phyloP scores from a whole-genome alignment of 2,329 filamentous ascomycete genomes.

The Lizonia empirigonia region DNA sequence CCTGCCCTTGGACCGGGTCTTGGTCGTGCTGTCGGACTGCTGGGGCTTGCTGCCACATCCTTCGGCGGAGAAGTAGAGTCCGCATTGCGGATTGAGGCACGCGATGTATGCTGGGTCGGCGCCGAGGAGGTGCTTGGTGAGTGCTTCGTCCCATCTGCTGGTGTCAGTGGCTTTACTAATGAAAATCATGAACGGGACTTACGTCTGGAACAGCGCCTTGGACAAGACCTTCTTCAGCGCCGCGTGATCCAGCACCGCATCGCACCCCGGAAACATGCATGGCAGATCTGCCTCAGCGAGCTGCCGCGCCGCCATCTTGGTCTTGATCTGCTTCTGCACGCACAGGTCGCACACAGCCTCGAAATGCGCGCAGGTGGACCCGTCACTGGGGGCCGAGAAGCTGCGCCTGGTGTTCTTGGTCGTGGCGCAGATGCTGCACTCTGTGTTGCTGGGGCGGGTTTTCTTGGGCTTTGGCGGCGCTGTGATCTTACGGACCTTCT shows the following conservation, averaged over 20 bases:
- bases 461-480: constrained; percentile 11
- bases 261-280: constrained; percentile 26
- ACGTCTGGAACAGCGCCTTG: constrained; percentile 22
- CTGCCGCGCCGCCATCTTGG: constrained; percentile 19
- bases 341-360: constrained; percentile 26
- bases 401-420: constrained; percentile 10
- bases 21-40: not conserved
- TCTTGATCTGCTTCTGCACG: constrained; percentile 27
- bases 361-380: constrained; percentile 28
- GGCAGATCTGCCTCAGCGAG: constrained; percentile 21
- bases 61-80: constrained; percentile 31
- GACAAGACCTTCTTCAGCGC: constrained; percentile 16
- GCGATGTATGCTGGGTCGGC: constrained; percentile 18
- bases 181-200: constrained; percentile 2
- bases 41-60: constrained; percentile 16
- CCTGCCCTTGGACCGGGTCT: not conserved
- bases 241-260: constrained; percentile 11
- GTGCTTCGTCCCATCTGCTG: constrained; percentile 29
- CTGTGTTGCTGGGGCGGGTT: constrained; percentile 16
- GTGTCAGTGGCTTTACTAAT: constrained; percentile 1
- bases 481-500: constrained; percentile 1
- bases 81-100: constrained; percentile 30
- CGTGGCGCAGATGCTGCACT: constrained; percentile 28
- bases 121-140: constrained; percentile 22
- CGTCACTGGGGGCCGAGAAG: constrained; percentile 17